Percentiles rank a stretch among this genome's conserved stretches.
phyloP scores from a whole-genome alignment of 2,329 filamentous ascomycete genomes.

The Pseudocercospora ulei region DNA sequence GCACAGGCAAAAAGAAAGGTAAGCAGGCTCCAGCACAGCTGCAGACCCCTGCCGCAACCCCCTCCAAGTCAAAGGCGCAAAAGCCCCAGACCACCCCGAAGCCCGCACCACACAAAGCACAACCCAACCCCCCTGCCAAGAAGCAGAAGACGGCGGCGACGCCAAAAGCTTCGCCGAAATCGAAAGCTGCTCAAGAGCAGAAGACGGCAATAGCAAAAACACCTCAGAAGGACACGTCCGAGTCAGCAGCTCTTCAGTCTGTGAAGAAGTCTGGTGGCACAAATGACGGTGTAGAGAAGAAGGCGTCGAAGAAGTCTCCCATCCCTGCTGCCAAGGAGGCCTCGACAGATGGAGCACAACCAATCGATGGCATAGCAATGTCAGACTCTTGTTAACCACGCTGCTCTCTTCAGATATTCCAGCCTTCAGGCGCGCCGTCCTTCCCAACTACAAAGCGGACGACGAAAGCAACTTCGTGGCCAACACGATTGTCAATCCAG shows the following conservation, averaged over 20 bases:
- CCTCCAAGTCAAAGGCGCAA: conserved; percentile 1
- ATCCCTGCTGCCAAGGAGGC: conserved; percentile 15
- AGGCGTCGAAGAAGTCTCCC: conserved; percentile 11
- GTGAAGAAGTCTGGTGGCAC: conserved; percentile 9
- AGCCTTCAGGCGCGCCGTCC: conserved; percentile 20
- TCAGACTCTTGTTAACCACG: conserved; percentile 8
- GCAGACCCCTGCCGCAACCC: conserved; percentile 2
- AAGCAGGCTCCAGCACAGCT: conserved; percentile 19
- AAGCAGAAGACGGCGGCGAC: conserved; percentile 1
- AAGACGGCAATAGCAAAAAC: conserved; percentile 11
- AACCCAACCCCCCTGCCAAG: conserved; percentile 3
- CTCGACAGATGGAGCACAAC: conserved; percentile 1
- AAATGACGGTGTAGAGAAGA: neutral
- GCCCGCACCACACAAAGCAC: conserved; percentile 2
- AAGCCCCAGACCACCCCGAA: conserved; percentile 4
- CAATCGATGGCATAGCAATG: conserved; percentile 3
- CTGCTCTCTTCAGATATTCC: conserved; percentile 12
- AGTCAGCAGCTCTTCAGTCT: conserved; percentile 12
- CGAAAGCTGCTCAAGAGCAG: neutral
- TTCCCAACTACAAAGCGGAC: conserved; percentile 9
- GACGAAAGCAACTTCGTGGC: conserved; percentile 4
- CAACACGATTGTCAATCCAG: conserved; percentile 1
- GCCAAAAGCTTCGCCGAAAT: conserved; percentile 1
- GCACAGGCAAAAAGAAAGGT: conserved; percentile 27
- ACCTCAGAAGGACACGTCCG: conserved; percentile 8